Conservation (phyloP, 2,329 filamentous ascomycete species). For the Arthrobotrys megalospora region DNA sequence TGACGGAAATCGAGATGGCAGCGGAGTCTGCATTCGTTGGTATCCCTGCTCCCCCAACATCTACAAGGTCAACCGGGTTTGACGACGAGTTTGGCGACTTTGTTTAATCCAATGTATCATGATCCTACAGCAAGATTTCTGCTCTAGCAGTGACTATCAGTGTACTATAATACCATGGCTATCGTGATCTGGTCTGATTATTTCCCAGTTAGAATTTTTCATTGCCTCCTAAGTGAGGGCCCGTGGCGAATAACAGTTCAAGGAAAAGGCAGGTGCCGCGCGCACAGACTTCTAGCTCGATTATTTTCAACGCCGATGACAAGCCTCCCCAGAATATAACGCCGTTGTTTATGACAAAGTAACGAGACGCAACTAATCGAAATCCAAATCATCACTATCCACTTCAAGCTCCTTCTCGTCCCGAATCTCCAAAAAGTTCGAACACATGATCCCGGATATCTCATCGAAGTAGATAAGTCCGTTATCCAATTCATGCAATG, state of each 20-base stretch:
- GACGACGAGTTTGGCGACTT: conserved; percentile 93
- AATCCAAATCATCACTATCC: conserved; percentile 56
- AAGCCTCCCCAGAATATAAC: not conserved
- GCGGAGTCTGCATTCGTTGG: conserved; percentile 47
- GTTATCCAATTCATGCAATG: conserved; percentile 41
- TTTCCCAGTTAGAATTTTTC: conserved; percentile 3
- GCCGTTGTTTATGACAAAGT: not conserved
- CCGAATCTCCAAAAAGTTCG: conserved; percentile 61
- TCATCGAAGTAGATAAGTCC: conserved; percentile 46
- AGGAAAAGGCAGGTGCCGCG: not conserved
- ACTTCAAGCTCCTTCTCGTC: conserved; percentile 61
- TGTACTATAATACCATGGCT: conserved; percentile 47
- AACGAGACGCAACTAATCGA: conserved; percentile 16
- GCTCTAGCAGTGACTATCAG: conserved; percentile 15
- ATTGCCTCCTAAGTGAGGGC: conserved; percentile 5
- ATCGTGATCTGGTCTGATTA: conserved; percentile 12
- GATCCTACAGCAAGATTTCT: conserved; percentile 5
- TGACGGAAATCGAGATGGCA: conserved; percentile 66
- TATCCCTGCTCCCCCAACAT: conserved; percentile 67
- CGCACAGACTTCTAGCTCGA: not conserved
- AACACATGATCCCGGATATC: conserved; percentile 49
- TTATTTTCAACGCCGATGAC: not conserved
- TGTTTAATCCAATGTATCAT: conserved; percentile 67
- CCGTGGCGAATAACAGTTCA: not conserved
- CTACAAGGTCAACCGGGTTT: conserved; percentile 78